These are phyloP conservation scores for Ramularia endophylla DNA, from an alignment of 2,329 filamentous ascomycete genomes.

Conservation along the genomic window DNA sequence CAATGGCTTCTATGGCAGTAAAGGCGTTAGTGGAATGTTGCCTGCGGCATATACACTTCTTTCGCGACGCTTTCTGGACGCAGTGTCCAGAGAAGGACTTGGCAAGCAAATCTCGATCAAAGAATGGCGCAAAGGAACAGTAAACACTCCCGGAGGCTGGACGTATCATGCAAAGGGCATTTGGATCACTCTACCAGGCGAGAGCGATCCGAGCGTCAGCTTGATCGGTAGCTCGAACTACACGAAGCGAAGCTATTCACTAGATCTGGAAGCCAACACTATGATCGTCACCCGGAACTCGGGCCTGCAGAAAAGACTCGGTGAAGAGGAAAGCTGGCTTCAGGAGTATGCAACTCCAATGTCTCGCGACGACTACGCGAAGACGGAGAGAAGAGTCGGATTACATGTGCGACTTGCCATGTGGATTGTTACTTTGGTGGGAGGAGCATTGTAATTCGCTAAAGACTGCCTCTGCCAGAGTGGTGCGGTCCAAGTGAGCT, in stretches of 20 bases:
- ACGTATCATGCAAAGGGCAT: constrained; percentile 97
- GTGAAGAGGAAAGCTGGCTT: constrained; percentile 73
- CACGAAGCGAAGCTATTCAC: constrained; percentile 84
- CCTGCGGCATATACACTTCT: constrained; percentile 90
- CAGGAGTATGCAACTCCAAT: constrained; percentile 66
- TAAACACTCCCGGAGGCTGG: constrained; percentile 79
- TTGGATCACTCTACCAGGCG: constrained; percentile 69
- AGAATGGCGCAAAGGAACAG: constrained; percentile 81
- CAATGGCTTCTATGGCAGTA: constrained; percentile 89
- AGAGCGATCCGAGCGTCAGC: constrained; percentile 65
- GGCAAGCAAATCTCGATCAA: constrained; percentile 62
- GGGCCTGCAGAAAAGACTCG: constrained; percentile 64
- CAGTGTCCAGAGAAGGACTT: constrained; percentile 48
- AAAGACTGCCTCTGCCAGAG: too few relatives aligned
- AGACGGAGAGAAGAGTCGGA: constrained; percentile 74
- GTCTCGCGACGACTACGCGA: constrained; percentile 71
- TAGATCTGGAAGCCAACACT: constrained; percentile 86
- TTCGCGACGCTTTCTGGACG: constrained; percentile 70
- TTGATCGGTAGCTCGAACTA: constrained; percentile 93
- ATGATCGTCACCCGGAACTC: constrained; percentile 76
- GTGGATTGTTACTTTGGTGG: constrained; percentile 84
- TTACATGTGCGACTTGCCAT: constrained; percentile 82
- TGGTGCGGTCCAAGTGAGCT: background rate
- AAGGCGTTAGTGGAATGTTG: constrained; percentile 81
- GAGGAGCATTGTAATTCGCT: constrained; percentile 68